Evolutionary conservation across 2,329 filamentous ascomycete genomes (phyloP).

Genomic region (Xylariales sp.): DNA sequence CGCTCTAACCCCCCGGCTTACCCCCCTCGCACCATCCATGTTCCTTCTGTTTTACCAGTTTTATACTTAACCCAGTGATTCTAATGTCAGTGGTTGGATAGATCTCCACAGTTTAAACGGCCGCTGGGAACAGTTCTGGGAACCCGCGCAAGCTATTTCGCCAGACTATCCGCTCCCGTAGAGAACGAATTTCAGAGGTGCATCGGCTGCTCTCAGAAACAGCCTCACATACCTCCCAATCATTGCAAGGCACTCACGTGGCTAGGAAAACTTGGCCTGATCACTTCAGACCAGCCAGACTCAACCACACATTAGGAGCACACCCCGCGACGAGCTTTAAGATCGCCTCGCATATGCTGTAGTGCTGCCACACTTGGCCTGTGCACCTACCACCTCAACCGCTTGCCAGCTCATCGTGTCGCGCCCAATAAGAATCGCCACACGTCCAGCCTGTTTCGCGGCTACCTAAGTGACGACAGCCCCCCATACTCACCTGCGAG

Average conservation of each 20-base stretch:
- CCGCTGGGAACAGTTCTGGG: constrained; percentile 24
- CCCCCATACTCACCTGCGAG: constrained; percentile 31
- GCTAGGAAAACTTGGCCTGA: too few relatives aligned
- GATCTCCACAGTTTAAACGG: constrained; percentile 30
- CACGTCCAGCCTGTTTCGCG: constrained; percentile 39
- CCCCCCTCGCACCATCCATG: constrained; percentile 29
- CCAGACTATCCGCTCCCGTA: constrained; percentile 26
- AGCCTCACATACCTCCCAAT: too few relatives aligned
- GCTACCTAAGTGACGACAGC: constrained; percentile 39
- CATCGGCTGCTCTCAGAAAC: too few relatives aligned
- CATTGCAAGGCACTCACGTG: too few relatives aligned
- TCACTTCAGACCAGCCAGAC: constrained; percentile 9
- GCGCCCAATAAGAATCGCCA: constrained; percentile 55
- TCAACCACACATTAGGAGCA: constrained; percentile 26
- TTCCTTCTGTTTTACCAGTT: too few relatives aligned
- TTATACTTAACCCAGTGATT: constrained; percentile 33
- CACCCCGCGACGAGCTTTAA: constrained; percentile 38
- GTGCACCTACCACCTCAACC: constrained; percentile 45
- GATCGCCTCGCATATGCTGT: constrained; percentile 57
- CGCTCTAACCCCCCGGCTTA: constrained; percentile 24
- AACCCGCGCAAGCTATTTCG: constrained; percentile 27
- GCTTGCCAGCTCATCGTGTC: constrained; percentile 60
- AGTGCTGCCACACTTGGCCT: constrained; percentile 47
- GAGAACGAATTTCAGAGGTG: constrained; percentile 19
- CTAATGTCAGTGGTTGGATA: constrained; percentile 39